Evolutionary conservation across 805 yeast species (phyloP), one percentile per base, ranked within the genome.

Genomic region (Nakazawaea populi): DNA sequence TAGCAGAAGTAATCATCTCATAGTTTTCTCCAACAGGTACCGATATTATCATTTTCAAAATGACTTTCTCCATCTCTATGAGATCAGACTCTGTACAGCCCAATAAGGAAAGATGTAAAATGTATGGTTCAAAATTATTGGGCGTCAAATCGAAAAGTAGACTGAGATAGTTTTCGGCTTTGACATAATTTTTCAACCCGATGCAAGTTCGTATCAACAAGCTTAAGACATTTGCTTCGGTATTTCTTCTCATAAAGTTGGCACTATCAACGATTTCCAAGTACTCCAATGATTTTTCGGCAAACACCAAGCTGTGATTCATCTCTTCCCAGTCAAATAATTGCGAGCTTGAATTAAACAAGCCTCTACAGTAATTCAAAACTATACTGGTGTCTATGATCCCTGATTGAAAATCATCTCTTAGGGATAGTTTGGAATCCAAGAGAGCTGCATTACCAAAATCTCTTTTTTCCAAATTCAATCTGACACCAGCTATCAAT

Each of bases 11-110:
- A 1, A 66, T 49, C 6, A 52, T 42, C 2, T 62, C 64, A 46
- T 63, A 58, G 41, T 61, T 57, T 7, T 54, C 9, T 1, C 46
- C 46, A 0, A 63, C 48, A 5, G 67, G 57, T 1, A 68, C 60
- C 1, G 68, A 56, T 52, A 64, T 60, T 0, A 72, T 56, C 68
- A 71, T 64, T 44, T 65, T 63, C 69, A 71, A 71, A 1, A 72
- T 52, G 1, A 59, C 53, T 24, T 65, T 67, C 48, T 68, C 68
- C 30, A 57, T 49, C 3, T 57, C 51, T 10, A 53, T 58, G 6
- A 50, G 45, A 3, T 49, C 28, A 4, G 52, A 42, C 1, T 50
- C 28, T 2, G 9, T 34, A 4, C 51, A 14, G 29, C 60, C 60
- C 10, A 57, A 42, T 6, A 64, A 48, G 28, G 60, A 57, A 3